A percentile compares a stretch with the other conserved stretches of the same genome.
phyloP scores from a whole-genome alignment of 768 basidiomycete species.

The Panus rudis region DNA sequence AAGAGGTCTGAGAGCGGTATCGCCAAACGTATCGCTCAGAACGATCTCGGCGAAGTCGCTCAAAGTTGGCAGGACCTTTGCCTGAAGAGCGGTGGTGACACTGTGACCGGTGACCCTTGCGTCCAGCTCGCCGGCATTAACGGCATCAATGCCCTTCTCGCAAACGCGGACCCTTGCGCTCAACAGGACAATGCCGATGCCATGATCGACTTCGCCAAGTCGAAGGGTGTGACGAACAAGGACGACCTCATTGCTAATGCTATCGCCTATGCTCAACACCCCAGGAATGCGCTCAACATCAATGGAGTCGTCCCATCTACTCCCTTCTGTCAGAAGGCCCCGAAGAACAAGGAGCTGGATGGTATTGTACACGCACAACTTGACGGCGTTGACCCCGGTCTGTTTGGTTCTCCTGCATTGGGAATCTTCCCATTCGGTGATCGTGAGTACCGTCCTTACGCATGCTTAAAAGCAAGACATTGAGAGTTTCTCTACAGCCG shows the following conservation, averaged over 20 bases:
- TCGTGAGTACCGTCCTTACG: conserved; percentile 23
- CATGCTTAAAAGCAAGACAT: too few relatives aligned
- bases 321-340: conserved; percentile 48
- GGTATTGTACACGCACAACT: conserved; percentile 49
- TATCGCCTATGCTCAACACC: conserved; percentile 34
- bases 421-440: conserved; percentile 41
- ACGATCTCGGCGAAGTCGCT: conserved; percentile 31
- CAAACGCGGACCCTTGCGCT: conserved; percentile 38
- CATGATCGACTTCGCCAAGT: conserved; percentile 47
- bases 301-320: conserved; percentile 37
- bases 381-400: conserved; percentile 40
- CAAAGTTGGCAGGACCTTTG: conserved; percentile 41
- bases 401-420: conserved; percentile 44
- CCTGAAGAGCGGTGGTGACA: conserved; percentile 33
- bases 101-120: conserved; percentile 35
- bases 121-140: conserved; percentile 32
- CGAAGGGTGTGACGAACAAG: conserved; percentile 32
- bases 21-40: conserved; percentile 24
- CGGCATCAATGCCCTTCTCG: conserved; percentile 38
- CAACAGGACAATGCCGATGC: conserved; percentile 43
- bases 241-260: conserved; percentile 36
- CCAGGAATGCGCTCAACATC: conserved; percentile 37
- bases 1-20: not conserved
- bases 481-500: conserved; percentile 22
- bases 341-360: conserved; percentile 41